Conservation (phyloP, 2,329 filamentous ascomycete species). For the Laburnicola sp. region DNA sequence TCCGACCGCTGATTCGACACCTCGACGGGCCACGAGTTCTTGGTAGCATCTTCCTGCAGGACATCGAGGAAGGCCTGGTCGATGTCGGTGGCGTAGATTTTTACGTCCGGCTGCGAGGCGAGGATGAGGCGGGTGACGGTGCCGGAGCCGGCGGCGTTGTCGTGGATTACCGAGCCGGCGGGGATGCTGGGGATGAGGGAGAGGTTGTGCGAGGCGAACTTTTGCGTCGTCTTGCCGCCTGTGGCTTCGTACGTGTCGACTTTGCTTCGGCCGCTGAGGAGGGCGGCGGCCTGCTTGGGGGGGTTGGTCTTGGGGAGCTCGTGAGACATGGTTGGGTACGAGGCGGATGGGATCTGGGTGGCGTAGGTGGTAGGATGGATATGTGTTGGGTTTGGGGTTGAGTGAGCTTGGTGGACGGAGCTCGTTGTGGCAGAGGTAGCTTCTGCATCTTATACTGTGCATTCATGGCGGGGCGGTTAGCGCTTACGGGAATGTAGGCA, state of each 20-base stretch:
- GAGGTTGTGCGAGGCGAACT: slow-evolving; percentile 34
- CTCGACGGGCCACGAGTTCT: slow-evolving; percentile 29
- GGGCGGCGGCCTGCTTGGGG: slow-evolving; percentile 28
- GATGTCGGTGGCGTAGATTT: slow-evolving; percentile 38
- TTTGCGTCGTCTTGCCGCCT: slow-evolving; percentile 30
- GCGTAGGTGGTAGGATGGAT: slow-evolving; percentile 8
- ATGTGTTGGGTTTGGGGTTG: neutral
- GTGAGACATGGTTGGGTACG: neutral
- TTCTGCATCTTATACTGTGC: neutral
- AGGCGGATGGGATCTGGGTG: slow-evolving; percentile 2
- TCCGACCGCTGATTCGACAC: slow-evolving; percentile 26
- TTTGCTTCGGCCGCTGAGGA: slow-evolving; percentile 28
- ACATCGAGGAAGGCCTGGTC: slow-evolving; percentile 32
- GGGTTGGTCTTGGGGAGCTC: slow-evolving; percentile 3
- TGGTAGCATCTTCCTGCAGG: slow-evolving; percentile 13
- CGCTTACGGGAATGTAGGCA: neutral
- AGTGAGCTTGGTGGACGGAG: neutral
- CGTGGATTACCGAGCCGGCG: slow-evolving; percentile 34
- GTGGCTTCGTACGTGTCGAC: slow-evolving; percentile 35
- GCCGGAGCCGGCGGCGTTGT: slow-evolving; percentile 41
- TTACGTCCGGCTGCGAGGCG: slow-evolving; percentile 13
- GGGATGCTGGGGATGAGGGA: slow-evolving; percentile 31
- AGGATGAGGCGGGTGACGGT: slow-evolving; percentile 33
- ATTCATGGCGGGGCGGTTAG: neutral
- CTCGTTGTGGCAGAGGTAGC: neutral